These are phyloP conservation scores for Arthrobotrys conoides DNA, from an alignment of 2,329 filamentous ascomycete species.

Conservation along the genomic window DNA sequence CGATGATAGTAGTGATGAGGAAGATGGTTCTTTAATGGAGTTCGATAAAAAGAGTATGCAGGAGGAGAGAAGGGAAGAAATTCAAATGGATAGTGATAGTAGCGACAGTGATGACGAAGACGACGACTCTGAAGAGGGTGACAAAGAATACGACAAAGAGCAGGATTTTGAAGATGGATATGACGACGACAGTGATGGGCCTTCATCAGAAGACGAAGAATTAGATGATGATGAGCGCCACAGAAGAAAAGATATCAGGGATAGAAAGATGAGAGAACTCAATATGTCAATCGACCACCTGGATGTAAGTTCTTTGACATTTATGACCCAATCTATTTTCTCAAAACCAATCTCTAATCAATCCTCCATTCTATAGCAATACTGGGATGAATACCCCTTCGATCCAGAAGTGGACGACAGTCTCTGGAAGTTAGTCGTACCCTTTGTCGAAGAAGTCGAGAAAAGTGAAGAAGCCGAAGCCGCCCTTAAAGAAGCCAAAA, in stretches of 20 bases:
- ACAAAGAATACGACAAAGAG: conserved; percentile 6
- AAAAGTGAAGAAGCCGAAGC: background rate
- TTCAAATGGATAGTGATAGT: too few species aligned
- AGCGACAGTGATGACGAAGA: too few species aligned
- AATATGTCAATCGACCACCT: background rate
- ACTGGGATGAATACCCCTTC: background rate
- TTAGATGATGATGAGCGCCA: too few species aligned
- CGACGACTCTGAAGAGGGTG: background rate
- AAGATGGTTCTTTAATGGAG: background rate
- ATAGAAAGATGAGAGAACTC: background rate
- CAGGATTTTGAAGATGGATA: background rate
- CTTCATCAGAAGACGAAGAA: background rate
- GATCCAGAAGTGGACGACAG: conserved; percentile 11
- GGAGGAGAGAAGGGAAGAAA: too few species aligned
- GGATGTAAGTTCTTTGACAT: background rate
- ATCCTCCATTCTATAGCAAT: background rate
- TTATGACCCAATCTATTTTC: background rate
- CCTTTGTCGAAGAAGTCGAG: background rate
- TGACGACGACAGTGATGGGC: background rate
- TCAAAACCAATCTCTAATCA: background rate
- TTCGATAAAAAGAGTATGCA: too few species aligned
- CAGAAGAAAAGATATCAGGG: background rate
- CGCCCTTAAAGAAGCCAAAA: conserved; percentile 9
- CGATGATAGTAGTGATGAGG: background rate
- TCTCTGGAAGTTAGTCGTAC: background rate